These are phyloP conservation scores for Talaromyces islandicus DNA, from an alignment of 2,329 filamentous ascomycete species.

Conservation along the genomic window DNA sequence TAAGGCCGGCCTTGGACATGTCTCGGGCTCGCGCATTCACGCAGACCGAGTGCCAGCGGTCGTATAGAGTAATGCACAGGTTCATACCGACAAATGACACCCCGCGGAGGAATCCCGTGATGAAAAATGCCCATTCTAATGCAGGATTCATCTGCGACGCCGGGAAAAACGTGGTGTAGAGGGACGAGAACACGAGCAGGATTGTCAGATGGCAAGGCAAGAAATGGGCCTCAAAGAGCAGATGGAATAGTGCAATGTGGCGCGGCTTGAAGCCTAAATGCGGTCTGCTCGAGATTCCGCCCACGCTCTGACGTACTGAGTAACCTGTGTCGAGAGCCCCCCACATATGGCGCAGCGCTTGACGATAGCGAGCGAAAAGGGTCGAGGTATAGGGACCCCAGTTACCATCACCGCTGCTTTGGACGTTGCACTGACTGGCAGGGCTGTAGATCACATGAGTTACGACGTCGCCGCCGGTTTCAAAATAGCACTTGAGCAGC, in stretches of 20 bases:
- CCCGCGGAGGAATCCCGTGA: conserved; percentile 56
- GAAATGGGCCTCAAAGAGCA: conserved; percentile 66
- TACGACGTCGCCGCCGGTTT: conserved; percentile 63
- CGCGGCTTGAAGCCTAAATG: conserved; percentile 28
- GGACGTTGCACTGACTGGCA: conserved; percentile 68
- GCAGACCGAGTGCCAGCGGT: conserved; percentile 59
- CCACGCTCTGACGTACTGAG: conserved; percentile 41
- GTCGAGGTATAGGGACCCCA: conserved; percentile 44
- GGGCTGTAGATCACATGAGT: conserved; percentile 60
- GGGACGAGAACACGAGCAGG: conserved; percentile 54
- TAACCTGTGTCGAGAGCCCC: conserved; percentile 63
- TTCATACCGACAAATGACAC: conserved; percentile 58
- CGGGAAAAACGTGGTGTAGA: conserved; percentile 53
- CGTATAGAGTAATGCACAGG: conserved; percentile 61
- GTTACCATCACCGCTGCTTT: conserved; percentile 51
- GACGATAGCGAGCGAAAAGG: conserved; percentile 61
- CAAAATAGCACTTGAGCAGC: conserved; percentile 74
- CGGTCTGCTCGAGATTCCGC: conserved; percentile 14
- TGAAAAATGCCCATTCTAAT: conserved; percentile 54
- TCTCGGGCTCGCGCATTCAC: conserved; percentile 57
- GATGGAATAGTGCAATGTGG: conserved; percentile 54
- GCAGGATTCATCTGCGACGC: conserved; percentile 46
- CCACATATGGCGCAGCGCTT: conserved; percentile 69
- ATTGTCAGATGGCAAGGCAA: conserved; percentile 62
- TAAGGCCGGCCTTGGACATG: conserved; percentile 60